Evolutionary conservation across 306 rosid genomes (phyloP), one percentile per base, ranked within the genome.

Genomic region (Prunus mira): DNA sequence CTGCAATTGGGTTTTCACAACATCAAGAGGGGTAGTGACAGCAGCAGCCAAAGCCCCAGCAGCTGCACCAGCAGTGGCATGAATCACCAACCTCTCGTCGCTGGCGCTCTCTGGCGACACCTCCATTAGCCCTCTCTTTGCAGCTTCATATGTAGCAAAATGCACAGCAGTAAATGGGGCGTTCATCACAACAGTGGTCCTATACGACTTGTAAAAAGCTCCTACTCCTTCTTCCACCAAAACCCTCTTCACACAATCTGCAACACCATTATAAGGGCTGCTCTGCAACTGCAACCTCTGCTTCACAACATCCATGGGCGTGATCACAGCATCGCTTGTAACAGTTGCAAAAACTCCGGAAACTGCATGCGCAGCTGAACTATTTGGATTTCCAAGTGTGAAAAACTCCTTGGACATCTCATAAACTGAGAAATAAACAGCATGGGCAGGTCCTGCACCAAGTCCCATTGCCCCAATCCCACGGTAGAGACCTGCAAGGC

Each of bases 361-460:
- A 14, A 68, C 74, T 0, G 94, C 98, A 45, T 91, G 93, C 1
- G 82, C 93, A 0, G 30, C 66, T 2, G 90, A 49, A 68, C 84
- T 90, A 45, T 83, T 82, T 1, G 86, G 87, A 65, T 83, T 81
- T 5, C 89, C 89, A 0, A 65, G 58, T 1, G 96, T 83, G 45
- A 91, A 85, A 2, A 67, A 71, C 25, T 86, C 80, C 78, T 93
- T 93, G 76, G 86, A 90, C 6, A 78, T 47, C 76, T 93, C 98
- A 57, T 91, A 91, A 61, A 90, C 87, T 0, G 96, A 87, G 77
- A 93, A 93, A 67, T 93, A 90, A 12, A 91, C 94, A 0, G 98
- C 98, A 50, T 93, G 98, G 18, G 98, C 94, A 0, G 98, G 98
- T 3, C 97, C 98, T 0, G 98, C 97, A 3, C 97, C 98, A 11